A percentile compares a stretch with the other conserved stretches of the same genome.
These are phyloP conservation scores for Myochromella boudieri DNA, from an alignment of 768 basidiomycete genomes.

Conservation along the genomic window DNA sequence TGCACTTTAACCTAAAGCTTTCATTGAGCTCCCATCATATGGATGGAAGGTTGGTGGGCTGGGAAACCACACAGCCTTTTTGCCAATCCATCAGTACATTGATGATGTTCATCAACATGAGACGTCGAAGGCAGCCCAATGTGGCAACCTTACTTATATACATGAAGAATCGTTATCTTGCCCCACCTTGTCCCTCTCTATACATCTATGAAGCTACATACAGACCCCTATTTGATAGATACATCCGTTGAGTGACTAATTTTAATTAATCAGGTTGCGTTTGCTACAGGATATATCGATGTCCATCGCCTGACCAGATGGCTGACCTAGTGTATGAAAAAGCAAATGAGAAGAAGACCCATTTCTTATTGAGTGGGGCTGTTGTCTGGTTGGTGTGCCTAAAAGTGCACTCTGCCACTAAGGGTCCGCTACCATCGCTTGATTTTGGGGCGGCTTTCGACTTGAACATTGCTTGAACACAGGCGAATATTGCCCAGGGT, in stretches of 20 bases:
- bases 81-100: slow-evolving; percentile 3
- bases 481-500: background rate
- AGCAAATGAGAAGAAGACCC: no score
- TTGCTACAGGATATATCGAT: slow-evolving; percentile 4
- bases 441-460: background rate
- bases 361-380: no score
- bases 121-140: slow-evolving; percentile 7
- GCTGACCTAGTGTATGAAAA: no score
- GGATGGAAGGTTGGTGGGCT: slow-evolving; percentile 16
- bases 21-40: slow-evolving; percentile 9
- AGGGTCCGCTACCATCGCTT: background rate
- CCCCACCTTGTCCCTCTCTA: background rate
- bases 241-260: background rate
- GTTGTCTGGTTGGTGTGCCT: no score
- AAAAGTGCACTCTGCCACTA: background rate
- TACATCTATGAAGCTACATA: slow-evolving; percentile 1
- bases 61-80: slow-evolving; percentile 21
- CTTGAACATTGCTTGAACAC: background rate
- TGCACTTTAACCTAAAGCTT: slow-evolving; percentile 6
- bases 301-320: no score
- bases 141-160: slow-evolving; percentile 7
- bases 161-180: slow-evolving; percentile 4
- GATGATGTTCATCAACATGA: slow-evolving; percentile 11
- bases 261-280: slow-evolving; percentile 16
- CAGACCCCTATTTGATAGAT: background rate